Evolutionary conservation across 306 rosid species (phyloP).

Genomic region (Geum urbanum): DNA sequence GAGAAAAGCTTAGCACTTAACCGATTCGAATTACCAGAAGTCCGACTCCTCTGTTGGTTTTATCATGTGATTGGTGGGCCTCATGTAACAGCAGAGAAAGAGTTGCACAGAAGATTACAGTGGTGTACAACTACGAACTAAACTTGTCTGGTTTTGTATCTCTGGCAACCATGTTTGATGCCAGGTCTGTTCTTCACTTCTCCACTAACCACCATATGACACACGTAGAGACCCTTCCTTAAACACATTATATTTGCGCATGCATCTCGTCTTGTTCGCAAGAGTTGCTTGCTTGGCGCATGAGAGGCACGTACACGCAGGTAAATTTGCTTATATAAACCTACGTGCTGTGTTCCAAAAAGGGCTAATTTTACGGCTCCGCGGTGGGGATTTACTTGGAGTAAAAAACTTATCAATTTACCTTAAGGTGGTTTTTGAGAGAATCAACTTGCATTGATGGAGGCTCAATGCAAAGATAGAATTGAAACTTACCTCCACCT

Average conservation of each 20-base stretch:
- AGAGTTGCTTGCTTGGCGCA: not conserved
- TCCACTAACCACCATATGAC: not conserved
- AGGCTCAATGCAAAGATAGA: not conserved
- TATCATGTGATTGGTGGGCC: conserved; percentile 8
- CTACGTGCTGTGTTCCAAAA: not conserved
- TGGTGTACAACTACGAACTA: conserved; percentile 9
- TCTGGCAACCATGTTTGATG: conserved; percentile 36
- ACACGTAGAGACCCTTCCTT: conserved; percentile 19
- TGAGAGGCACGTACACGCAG: not conserved
- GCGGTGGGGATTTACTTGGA: not conserved
- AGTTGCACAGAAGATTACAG: conserved; percentile 8
- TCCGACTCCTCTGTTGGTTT: not conserved
- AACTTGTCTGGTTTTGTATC: conserved; percentile 37
- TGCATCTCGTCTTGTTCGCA: not conserved
- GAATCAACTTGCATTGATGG: not conserved
- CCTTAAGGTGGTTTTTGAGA: not conserved
- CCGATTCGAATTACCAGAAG: conserved; percentile 3
- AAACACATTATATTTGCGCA: not conserved
- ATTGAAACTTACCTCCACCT: not conserved
- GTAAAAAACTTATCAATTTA: no score
- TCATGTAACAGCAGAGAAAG: not conserved
- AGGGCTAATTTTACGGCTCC: not conserved
- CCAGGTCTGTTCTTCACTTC: conserved; percentile 22
- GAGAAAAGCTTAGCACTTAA: not conserved
- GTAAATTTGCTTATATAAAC: not conserved